Evolutionary conservation across 2,329 filamentous ascomycete species (phyloP), one percentile per base, ranked within the genome.

Genomic region (Purpureocillium lavendulum): DNA sequence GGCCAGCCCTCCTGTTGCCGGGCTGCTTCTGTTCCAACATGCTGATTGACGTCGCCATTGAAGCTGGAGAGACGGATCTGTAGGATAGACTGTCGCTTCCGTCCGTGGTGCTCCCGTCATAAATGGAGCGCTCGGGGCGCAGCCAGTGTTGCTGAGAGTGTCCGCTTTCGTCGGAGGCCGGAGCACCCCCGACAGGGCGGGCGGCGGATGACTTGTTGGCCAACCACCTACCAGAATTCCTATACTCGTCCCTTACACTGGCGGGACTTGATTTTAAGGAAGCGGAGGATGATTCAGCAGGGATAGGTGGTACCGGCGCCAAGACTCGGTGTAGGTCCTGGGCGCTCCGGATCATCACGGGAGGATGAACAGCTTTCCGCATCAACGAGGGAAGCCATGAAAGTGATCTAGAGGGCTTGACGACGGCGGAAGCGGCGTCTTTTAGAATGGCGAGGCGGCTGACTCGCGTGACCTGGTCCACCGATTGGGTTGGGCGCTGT

Each of bases 271-370:
- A 30, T 30, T 30, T 14, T 12, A 12, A 5, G 11, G 29, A 30
- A 12, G 11, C 12, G 31, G 39, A 33, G 16, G 30, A 29, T 16
- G 17, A 32, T 16, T 56, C 57, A 38, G 49, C 57, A n/a, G 61
- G 59, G 14, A 65, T 51, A 34, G 62, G 56, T 36, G 67, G 61
- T 17, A 63, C 42, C 31, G 63, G 57, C 17, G 55, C 55, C 26
- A 59, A 51, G 40, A 64, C 59, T 44, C 59, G 58, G 49, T 66
- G 60, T 39, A 64, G 52, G 40, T 61, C 64, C 42, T 62, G 54
- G 44, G 59, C 53, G 40, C 58, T 60, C 39, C 56, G 59, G 40
- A 65, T 55, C 38, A 65, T 17, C 28, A 39, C 24, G 30, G 40
- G 33, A 2, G 24, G 14, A 24, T 30, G 16, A 29, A 33, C 16